These are phyloP conservation scores for Aaosphaeria arxii DNA, from an alignment of 2,329 filamentous ascomycete genomes.

Conservation along the genomic window DNA sequence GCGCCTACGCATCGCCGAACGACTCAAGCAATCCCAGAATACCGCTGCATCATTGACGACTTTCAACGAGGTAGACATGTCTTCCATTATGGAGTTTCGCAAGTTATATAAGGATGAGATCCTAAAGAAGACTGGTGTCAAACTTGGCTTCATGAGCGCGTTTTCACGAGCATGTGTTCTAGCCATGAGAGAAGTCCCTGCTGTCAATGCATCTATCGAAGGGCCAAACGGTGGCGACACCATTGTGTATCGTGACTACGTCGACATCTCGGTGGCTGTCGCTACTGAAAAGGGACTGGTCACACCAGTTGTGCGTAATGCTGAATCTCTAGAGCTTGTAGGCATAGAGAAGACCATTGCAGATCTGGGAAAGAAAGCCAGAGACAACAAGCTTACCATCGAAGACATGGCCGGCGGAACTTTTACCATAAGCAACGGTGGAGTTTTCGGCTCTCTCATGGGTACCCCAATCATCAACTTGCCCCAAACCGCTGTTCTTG, in stretches of 20 bases:
- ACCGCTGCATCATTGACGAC: slow-evolving; percentile 95
- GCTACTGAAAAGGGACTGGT: slow-evolving; percentile 97
- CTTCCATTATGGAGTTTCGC: slow-evolving; percentile 92
- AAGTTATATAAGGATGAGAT: slow-evolving; percentile 97
- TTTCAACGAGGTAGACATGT: slow-evolving; percentile 99
- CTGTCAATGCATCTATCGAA: slow-evolving; percentile 95
- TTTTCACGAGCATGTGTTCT: slow-evolving; percentile 88
- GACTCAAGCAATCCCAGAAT: slow-evolving; percentile 98
- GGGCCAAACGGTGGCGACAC: slow-evolving; percentile 93
- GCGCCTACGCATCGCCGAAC: slow-evolving; percentile 94
- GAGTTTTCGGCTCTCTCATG: slow-evolving; percentile 95
- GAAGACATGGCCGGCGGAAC: slow-evolving; percentile 99
- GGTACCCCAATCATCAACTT: slow-evolving; percentile 98
- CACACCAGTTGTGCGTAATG: slow-evolving; percentile 93
- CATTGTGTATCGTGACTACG: slow-evolving; percentile 97
- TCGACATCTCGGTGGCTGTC: slow-evolving; percentile 95
- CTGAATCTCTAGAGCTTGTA: slow-evolving; percentile 82
- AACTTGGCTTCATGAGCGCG: slow-evolving; percentile 99
- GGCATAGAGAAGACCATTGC: slow-evolving; percentile 88
- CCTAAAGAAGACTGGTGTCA: slow-evolving; percentile 92
- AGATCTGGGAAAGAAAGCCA: slow-evolving; percentile 94
- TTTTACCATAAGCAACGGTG: slow-evolving; percentile 96
- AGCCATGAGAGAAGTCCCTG: slow-evolving; percentile 92
- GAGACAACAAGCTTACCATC: slow-evolving; percentile 94
- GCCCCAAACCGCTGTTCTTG: slow-evolving; percentile 85